Percentiles rank a stretch among this genome's conserved stretches.
Conservation (phyloP, 352 stramenopile genomes). For the Phytophthora parvispora region DNA sequence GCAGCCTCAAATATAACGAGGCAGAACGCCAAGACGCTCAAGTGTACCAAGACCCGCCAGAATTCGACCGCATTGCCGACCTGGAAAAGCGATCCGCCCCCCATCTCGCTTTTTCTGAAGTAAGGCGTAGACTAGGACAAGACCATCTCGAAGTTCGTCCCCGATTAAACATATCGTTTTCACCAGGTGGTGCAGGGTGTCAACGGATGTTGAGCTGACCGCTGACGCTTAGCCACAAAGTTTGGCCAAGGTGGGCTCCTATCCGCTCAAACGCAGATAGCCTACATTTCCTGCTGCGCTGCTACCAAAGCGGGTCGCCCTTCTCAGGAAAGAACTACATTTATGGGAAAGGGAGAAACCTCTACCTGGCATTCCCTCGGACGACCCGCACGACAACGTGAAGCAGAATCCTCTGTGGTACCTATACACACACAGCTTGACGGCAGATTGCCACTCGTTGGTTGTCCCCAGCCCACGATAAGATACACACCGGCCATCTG, state of each 20-base stretch:
- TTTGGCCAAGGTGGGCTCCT: neutral
- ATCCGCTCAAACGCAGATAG: neutral
- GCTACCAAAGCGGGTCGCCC: too few species aligned
- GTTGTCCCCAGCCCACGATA: too few species aligned
- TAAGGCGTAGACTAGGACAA: neutral
- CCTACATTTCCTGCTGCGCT: neutral
- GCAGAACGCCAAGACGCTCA: slow-evolving; percentile 61
- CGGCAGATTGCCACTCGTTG: too few species aligned
- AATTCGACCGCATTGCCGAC: slow-evolving; percentile 68
- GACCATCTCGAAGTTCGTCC: neutral
- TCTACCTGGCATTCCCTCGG: too few species aligned
- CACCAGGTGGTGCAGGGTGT: neutral
- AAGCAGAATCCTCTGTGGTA: too few species aligned
- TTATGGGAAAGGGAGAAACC: too few species aligned
- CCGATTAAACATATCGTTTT: neutral
- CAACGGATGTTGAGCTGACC: too few species aligned
- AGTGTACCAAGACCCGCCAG: slow-evolving; percentile 55
- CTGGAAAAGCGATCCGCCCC: slow-evolving; percentile 56
- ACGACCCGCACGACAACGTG: too few species aligned
- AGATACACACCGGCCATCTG: too few species aligned
- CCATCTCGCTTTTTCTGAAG: slow-evolving; percentile 31
- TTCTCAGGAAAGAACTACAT: neutral
- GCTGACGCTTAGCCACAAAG: neutral
- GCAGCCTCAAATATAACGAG: slow-evolving; percentile 58
- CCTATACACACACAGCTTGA: too few species aligned